phyloP scores from a whole-genome alignment of 129 eudicot genomes.

The Deinandra increscens region DNA sequence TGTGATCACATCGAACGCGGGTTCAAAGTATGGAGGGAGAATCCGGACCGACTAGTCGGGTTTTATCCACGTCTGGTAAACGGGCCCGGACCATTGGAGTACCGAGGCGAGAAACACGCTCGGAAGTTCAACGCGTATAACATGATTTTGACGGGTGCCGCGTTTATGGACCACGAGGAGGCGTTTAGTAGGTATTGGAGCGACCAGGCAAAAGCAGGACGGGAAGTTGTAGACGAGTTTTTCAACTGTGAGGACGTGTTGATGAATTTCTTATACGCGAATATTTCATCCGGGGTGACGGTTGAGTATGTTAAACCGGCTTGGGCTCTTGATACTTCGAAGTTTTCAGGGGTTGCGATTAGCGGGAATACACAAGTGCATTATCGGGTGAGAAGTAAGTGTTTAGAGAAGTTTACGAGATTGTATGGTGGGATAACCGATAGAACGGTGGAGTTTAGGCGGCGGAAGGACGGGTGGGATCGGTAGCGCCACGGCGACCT shows the following conservation, averaged over 20 bases:
- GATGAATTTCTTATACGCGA: slow-evolving; percentile 77
- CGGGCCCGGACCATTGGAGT: slow-evolving; percentile 52
- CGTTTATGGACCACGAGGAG: slow-evolving; percentile 49
- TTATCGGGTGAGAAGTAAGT: slow-evolving; percentile 58
- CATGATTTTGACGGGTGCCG: slow-evolving; percentile 88
- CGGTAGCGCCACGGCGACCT: slow-evolving; percentile 28
- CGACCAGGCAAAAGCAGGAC: slow-evolving; percentile 51
- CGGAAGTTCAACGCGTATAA: slow-evolving; percentile 68
- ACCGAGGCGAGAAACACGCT: slow-evolving; percentile 77
- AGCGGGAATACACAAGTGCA: slow-evolving; percentile 71
- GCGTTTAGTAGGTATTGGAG: slow-evolving; percentile 79
- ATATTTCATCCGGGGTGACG: slow-evolving; percentile 39
- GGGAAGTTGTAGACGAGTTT: slow-evolving; percentile 58
- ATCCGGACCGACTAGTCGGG: slow-evolving; percentile 71
- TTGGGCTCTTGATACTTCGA: slow-evolving; percentile 71
- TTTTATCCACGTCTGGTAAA: slow-evolving; percentile 67
- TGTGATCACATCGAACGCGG: slow-evolving; percentile 84
- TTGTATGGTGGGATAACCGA: slow-evolving; percentile 62
- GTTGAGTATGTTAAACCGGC: slow-evolving; percentile 78
- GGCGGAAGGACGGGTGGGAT: slow-evolving; percentile 88
- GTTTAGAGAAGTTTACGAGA: slow-evolving; percentile 47
- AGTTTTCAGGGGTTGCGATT: slow-evolving; percentile 67
- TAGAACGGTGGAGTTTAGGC: slow-evolving; percentile 47
- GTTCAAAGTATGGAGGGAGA: slow-evolving; percentile 80
- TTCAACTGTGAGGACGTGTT: slow-evolving; percentile 87